Evolutionary conservation across 768 basidiomycete genomes (phyloP).

Genomic region (Collybiopsis luxurians): DNA sequence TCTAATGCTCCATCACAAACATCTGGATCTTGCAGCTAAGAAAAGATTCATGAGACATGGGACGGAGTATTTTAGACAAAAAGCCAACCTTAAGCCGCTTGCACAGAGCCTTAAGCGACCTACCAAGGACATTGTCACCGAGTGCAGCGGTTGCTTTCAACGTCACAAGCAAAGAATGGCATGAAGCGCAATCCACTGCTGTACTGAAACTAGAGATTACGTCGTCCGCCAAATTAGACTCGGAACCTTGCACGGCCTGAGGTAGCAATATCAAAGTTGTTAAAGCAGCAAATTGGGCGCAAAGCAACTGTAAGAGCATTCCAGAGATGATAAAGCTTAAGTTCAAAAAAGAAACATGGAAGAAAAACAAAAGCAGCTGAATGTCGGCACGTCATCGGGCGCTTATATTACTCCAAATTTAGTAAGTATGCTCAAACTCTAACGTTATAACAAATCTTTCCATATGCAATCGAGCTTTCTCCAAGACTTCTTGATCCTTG

Average conservation of each 20-base stretch:
- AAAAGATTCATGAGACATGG: background rate
- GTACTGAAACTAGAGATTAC: slow-evolving; percentile 41
- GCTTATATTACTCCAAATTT: too few species aligned
- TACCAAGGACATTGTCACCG: slow-evolving; percentile 46
- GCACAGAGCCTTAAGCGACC: slow-evolving; percentile 43
- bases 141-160: slow-evolving; percentile 43
- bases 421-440: too few species aligned
- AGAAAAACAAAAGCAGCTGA: background rate
- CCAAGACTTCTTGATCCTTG: too few species aligned
- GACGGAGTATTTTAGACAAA: background rate
- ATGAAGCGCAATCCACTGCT: slow-evolving; percentile 48
- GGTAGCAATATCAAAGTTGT: background rate
- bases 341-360: background rate
- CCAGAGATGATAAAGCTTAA: background rate
- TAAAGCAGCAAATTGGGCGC: background rate
- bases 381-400: too few species aligned
- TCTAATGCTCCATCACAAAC: slow-evolving; percentile 53
- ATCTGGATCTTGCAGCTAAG: slow-evolving; percentile 51
- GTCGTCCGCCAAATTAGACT: slow-evolving; percentile 8
- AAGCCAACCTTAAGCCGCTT: slow-evolving; percentile 33
- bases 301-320: background rate
- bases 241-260: background rate
- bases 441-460: too few species aligned
- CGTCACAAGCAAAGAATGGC: slow-evolving; percentile 47
- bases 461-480: too few species aligned